Base-by-base conservation (phyloP, 768 basidiomycete species). In the Arthromyces matolae region DNA sequence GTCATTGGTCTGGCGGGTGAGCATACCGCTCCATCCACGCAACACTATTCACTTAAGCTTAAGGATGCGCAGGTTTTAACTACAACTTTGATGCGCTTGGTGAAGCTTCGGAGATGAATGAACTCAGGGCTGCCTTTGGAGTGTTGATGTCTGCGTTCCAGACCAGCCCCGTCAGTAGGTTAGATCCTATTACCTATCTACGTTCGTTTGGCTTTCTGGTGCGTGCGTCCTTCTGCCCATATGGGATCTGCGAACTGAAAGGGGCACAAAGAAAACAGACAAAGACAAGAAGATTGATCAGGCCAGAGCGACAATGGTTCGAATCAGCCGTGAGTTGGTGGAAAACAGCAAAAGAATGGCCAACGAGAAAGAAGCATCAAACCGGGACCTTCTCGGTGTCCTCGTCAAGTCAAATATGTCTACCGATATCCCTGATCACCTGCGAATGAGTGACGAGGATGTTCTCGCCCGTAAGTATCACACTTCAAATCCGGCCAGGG, bases 1-100 rank as follows among this genome's bases (percentile, higher is more conserved):
- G 76, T 86, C 45, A 89, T 92, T 43, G 86, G 86, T 8, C 68
- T 85, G 28, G 83, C 70, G 65, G 81, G 84, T 54, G 71, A 13
- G 5, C 1, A 9, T 78, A 58, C 58, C 71, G n/a, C 54, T 59
- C 22, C 28, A 14, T 31, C n/a, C n/a, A n/a, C 16, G 23, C 16
- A 19, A 33, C 32, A 33, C 13, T 4, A 33, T 10, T 33, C 4
- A 19, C 22, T 5, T 10, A 24, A 42, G 9, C n/a, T n/a, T n/a
- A n/a, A n/a, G n/a, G n/a, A n/a, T n/a, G n/a, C n/a, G 13, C 3
- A 65, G 62, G 60, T 9, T 66, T 62, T 55, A 62, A 58, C 51
- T 64, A 65, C 47, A 44, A 44, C 3, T 58, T 63, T 35, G 49
- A 62, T 25, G 49, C 60, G 6, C 55, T 60, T 42, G 58, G 45